phyloP scores from a whole-genome alignment of 148 eudicot species.

The Heliamphora exappendiculata region DNA sequence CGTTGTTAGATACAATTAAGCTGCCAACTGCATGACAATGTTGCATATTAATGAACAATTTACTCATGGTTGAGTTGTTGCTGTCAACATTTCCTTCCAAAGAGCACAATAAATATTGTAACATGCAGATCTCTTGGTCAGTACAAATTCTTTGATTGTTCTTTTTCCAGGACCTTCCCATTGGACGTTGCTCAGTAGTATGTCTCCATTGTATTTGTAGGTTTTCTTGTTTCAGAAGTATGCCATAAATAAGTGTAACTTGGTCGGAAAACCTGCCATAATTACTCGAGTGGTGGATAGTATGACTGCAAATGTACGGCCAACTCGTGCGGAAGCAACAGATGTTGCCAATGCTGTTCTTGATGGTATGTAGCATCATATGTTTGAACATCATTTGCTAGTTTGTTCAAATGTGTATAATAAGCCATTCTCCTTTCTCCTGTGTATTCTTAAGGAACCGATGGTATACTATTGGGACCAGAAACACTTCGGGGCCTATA shows the following conservation, averaged over 20 bases:
- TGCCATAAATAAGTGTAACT: constrained; percentile 45
- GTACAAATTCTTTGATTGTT: no score
- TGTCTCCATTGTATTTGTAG: constrained; percentile 19
- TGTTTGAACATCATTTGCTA: neutral
- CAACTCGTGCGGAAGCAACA: constrained; percentile 70
- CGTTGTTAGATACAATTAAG: neutral
- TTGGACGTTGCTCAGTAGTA: constrained; percentile 3
- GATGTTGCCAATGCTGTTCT: constrained; percentile 71
- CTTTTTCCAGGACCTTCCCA: neutral
- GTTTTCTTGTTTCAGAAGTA: constrained; percentile 58
- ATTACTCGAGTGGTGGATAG: constrained; percentile 67
- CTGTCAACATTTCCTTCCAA: neutral
- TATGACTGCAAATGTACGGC: constrained; percentile 57
- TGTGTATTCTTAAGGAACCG: constrained; percentile 34
- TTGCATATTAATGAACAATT: neutral
- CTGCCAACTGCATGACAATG: neutral
- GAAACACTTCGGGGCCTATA: constrained; percentile 55
- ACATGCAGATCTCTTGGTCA: neutral
- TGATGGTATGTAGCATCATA: constrained; percentile 34
- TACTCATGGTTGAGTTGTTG: neutral
- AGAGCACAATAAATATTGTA: neutral
- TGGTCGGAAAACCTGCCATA: constrained; percentile 52
- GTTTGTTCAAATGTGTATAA: neutral
- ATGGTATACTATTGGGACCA: constrained; percentile 54
- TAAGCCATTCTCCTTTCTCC: neutral